Evolutionary conservation across 306 rosid genomes (phyloP).

Genomic region (Sicyos baderoa): DNA sequence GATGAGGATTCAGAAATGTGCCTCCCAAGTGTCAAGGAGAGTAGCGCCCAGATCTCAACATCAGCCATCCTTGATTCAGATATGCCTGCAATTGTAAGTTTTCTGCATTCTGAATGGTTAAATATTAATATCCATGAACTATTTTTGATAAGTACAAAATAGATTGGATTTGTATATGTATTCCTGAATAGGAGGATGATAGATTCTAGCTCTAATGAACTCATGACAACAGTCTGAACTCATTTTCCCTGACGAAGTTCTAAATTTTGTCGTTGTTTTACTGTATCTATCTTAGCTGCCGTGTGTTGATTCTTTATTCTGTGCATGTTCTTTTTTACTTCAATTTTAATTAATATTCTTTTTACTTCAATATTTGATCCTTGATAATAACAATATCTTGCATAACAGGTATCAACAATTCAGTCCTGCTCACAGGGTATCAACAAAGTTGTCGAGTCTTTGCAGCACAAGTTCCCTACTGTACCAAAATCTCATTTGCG

Average conservation of each 20-base stretch:
- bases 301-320: background rate
- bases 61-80: slow-evolving; percentile 42
- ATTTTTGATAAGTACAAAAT: background rate
- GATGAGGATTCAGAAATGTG: slow-evolving; percentile 41
- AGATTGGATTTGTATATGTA: slow-evolving; percentile 3
- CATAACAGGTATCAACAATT: slow-evolving; percentile 60
- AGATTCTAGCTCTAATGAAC: no score
- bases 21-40: slow-evolving; percentile 35
- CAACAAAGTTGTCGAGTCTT: slow-evolving; percentile 51
- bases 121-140: background rate
- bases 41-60: slow-evolving; percentile 32
- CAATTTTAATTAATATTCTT: background rate
- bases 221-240: no score
- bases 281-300: background rate
- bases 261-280: background rate
- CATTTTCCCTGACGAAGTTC: background rate
- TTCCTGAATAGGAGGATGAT: slow-evolving; percentile 7
- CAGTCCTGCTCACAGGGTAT: slow-evolving; percentile 70
- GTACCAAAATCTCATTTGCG: slow-evolving; percentile 54
- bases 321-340: background rate
- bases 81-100: slow-evolving; percentile 60
- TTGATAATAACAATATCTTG: background rate
- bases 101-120: slow-evolving; percentile 8
- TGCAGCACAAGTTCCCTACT: slow-evolving; percentile 69
- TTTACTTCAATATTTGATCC: background rate